Evolutionary conservation across 306 rosid genomes (phyloP).

Genomic region (Senna tora): DNA sequence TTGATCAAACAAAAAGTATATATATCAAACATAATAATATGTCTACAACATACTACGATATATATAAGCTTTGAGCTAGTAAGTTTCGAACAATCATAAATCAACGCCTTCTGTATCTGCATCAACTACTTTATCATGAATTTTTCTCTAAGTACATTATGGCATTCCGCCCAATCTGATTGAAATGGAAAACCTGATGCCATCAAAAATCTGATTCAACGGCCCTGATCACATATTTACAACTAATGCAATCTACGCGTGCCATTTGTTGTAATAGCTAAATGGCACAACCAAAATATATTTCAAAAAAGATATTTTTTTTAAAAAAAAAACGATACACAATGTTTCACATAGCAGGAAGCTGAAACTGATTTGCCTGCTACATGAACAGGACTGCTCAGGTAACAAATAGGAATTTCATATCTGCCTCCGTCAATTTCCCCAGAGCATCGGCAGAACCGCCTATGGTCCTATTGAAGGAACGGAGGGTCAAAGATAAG

Average conservation of each 20-base stretch:
- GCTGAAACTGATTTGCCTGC: neutral
- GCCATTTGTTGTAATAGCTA: neutral
- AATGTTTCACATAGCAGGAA: neutral
- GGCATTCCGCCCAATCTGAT: neutral
- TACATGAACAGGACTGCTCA: constrained; percentile 29
- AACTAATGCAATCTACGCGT: neutral
- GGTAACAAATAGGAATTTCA: constrained; percentile 64
- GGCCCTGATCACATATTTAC: neutral
- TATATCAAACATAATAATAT: too few species aligned
- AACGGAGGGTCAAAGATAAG: constrained; percentile 14
- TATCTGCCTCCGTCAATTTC: constrained; percentile 70
- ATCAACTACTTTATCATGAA: neutral
- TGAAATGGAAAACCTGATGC: neutral
- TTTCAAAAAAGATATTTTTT: too few species aligned
- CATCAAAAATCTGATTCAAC: constrained; percentile 17
- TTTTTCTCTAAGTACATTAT: neutral
- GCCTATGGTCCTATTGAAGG: constrained; percentile 68
- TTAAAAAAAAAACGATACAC: constrained; percentile 2
- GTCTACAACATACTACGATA: neutral
- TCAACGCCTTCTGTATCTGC: neutral
- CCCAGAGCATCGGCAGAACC: constrained; percentile 77
- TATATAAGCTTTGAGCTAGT: neutral
- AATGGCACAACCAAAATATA: neutral
- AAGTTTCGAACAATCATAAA: neutral
- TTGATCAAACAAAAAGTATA: neutral